Evolutionary conservation across 2,329 filamentous ascomycete species (phyloP), one percentile per base, ranked within the genome.

Genomic region (Tolypocladium tropicale): DNA sequence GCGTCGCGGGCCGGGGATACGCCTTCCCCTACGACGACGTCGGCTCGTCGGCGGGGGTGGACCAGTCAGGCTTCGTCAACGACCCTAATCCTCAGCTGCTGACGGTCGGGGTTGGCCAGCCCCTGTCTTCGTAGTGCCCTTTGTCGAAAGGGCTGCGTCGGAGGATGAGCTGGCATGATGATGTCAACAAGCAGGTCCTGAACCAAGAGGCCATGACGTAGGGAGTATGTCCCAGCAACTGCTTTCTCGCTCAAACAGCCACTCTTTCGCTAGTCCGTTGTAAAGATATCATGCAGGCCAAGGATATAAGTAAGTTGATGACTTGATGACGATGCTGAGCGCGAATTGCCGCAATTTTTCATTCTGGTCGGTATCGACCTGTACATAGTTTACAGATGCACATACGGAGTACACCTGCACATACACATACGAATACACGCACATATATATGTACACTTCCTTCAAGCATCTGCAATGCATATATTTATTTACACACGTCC

Each of bases 21-120:
- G 83, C 84, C 1, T 88, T 88, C 62, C 83, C 85, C 0, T 89
- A 88, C 65, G 86, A 89, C 64, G 85, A 89, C 68, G 86, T 89
- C 11, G 76, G 75, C 25, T 74, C 82, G 4, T 70, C 69, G n/a
- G 71, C 72, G 46, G 79, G 77, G 2, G 64, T 68, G 4, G 83
- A 88, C 65, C 83, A 85, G 70, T 82, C 81, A 23, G 85, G 85
- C 1, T 81, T 79, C 57, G 76, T 88, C 23, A 80, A 76, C 58
- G 83, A 84, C 64, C 69, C 73, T 2, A 75, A 74, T 54, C 84
- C 84, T 1, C 68, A 72, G 65, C 63, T 81, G 57, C 72, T 85
- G 62, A 82, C 78, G 1, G 75, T 86, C 53, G 76, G 75, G 2
- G 72, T 86, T 36, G 83, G 83, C 14, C 80, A 58, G 50, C 64